A percentile compares a stretch with the other conserved stretches of the same genome.
Conservation (phyloP, 2,329 filamentous ascomycete genomes). For the Domatiomyces catenatus region DNA sequence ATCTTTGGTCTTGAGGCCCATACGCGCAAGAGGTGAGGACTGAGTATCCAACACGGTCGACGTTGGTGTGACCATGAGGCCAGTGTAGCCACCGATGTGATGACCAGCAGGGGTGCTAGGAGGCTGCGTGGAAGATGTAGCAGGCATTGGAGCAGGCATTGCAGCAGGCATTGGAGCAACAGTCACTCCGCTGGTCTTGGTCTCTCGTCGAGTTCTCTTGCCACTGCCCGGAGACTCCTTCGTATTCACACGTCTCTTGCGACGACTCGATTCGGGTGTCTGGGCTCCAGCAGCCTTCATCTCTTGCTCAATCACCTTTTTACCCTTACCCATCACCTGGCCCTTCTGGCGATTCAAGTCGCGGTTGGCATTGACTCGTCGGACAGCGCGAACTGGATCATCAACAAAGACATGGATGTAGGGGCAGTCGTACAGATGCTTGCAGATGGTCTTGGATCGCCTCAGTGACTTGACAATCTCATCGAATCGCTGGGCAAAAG, state of each 20-base stretch:
- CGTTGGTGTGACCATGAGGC: not conserved
- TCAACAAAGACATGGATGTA: conserved; percentile 24
- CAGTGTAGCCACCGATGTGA: not conserved
- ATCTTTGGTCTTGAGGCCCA: not conserved
- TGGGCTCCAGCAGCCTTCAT: not conserved
- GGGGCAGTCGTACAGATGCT: conserved; percentile 23
- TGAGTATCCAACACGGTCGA: not conserved
- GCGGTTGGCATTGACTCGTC: conserved; percentile 22
- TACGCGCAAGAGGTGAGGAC: not conserved
- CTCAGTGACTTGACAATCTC: conserved; percentile 9
- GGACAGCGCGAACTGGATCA: conserved; percentile 20
- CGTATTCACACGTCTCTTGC: conserved; percentile 1
- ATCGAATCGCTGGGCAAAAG: conserved; percentile 17
- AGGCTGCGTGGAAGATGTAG: not conserved
- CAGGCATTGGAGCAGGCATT: not conserved
- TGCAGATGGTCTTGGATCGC: conserved; percentile 26
- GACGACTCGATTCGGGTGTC: conserved; percentile 1
- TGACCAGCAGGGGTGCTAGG: not conserved
- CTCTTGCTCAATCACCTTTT: conserved; percentile 14
- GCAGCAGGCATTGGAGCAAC: not conserved
- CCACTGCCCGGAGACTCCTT: not conserved
- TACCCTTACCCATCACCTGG: conserved; percentile 21
- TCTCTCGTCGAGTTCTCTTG: not conserved
- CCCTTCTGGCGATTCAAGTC: conserved; percentile 22
- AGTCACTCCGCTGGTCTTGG: not conserved